phyloP scores from a whole-genome alignment of 257 asterid species.

The Rubia yunnanensis region DNA sequence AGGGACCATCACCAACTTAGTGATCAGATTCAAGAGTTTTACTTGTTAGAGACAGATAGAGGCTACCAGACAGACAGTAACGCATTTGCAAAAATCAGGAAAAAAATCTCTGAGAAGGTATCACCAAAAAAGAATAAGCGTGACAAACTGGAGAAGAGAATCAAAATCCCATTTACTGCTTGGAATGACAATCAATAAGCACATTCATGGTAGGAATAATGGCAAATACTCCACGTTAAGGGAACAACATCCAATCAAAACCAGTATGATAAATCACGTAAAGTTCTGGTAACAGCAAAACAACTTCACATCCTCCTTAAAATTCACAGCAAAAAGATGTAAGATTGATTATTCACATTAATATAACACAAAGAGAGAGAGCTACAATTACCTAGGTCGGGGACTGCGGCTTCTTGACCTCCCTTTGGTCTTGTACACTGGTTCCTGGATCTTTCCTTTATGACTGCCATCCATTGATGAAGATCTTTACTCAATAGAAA shows the following conservation, averaged over 20 bases:
- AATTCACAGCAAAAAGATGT: not conserved
- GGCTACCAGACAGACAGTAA: not conserved
- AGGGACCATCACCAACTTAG: not conserved
- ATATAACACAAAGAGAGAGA: not conserved
- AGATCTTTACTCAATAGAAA: not conserved
- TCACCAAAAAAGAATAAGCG: not conserved
- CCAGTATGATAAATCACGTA: too few species aligned
- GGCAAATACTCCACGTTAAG: too few species aligned
- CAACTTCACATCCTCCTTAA: not conserved
- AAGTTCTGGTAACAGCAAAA: too few species aligned
- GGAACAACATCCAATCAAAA: too few species aligned
- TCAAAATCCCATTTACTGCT: not conserved
- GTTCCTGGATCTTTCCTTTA: conserved; percentile 79
- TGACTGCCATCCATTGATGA: conserved; percentile 33
- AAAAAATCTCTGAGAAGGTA: too few species aligned
- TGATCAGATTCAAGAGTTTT: too few species aligned
- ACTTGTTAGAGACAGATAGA: not conserved
- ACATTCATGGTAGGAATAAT: not conserved
- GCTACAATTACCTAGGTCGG: conserved; percentile 51
- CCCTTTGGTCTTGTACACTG: conserved; percentile 47
- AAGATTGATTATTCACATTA: not conserved
- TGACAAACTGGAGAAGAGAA: not conserved
- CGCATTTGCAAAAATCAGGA: too few species aligned
- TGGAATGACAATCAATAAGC: not conserved
- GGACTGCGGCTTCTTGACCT: conserved; percentile 95